These are phyloP conservation scores for Eustoma russellianum DNA, from an alignment of 257 asterid genomes.

Conservation along the genomic window DNA sequence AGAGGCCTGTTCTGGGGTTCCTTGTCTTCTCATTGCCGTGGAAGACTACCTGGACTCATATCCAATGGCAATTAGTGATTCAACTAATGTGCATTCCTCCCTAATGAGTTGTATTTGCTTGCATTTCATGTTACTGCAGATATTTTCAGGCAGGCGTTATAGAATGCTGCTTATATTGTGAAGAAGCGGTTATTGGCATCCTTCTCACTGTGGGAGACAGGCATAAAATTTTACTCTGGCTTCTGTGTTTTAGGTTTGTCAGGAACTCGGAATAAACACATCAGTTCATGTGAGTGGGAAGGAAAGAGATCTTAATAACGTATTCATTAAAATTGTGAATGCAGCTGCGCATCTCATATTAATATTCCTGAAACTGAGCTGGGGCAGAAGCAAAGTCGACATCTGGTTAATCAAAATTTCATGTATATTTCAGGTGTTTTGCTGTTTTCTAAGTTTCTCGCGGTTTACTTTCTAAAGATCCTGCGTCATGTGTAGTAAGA, in stretches of 20 bases:
- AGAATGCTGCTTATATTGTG: too few relatives aligned
- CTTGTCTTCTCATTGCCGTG: conserved; percentile 91
- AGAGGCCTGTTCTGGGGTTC: conserved; percentile 68
- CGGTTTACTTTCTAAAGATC: too few relatives aligned
- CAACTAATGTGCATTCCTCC: conserved; percentile 49
- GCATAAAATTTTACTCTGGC: not conserved
- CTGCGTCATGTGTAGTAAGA: too few relatives aligned
- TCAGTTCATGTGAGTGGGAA: conserved; percentile 79
- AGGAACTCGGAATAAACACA: conserved; percentile 73
- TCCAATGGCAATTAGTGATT: conserved; percentile 49
- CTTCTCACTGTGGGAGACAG: not conserved
- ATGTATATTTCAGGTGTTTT: conserved; percentile 65
- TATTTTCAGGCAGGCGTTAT: too few relatives aligned
- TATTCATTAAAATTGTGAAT: conserved; percentile 63
- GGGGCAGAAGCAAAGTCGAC: conserved; percentile 60
- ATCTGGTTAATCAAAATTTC: conserved; percentile 52
- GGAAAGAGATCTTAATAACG: conserved; percentile 69
- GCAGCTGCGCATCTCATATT: conserved; percentile 81
- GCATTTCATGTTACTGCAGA: conserved; percentile 5
- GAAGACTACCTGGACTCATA: conserved; percentile 65
- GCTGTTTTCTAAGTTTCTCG: not conserved
- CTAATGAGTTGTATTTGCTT: conserved; percentile 9
- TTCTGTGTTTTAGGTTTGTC: conserved; percentile 46
- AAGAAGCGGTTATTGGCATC: too few relatives aligned
- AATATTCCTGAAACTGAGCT: conserved; percentile 80